Evolutionary conservation across 2,329 filamentous ascomycete species (phyloP), one percentile per base, ranked within the genome.

Genomic region (Ophiostoma ulmi): DNA sequence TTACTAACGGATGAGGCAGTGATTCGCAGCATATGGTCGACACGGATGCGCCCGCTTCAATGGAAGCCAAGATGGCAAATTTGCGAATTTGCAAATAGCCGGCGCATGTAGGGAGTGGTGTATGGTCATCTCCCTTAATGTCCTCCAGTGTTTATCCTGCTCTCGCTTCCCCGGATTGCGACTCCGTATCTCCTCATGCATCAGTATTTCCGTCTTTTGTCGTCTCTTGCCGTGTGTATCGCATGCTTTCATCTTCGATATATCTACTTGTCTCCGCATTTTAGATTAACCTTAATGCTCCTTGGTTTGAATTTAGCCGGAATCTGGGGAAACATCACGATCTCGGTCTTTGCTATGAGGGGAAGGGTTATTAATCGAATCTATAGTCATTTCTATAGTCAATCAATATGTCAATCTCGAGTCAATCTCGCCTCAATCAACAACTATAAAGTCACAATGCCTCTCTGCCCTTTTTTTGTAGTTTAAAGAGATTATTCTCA

Each of bases 51-150:
- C 55, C 55, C 55, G 55, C 55, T 61, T 5, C 55, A 58, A 58
- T 58, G 52, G 58, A 31, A 63, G 58, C 58, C 58, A 63, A 63
- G 26, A 20, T 63, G 58, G 58, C 58, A 63, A 63, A 31, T 36
- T 58, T 58, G 58, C 58, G 36, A 63, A 17, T 36, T 58, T 58
- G 22, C 52, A 58, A 58, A 58, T 58, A 58, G 52, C 52, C 52
- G 52, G 52, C 22, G 14, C 20, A 58, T 58, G 22, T 7, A 58
- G 44, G 44, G 44, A 48, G n/a, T 48, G 8, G n/a, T 20, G 7
- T n/a, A 20, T 20, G 4, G 44, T 3, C 44, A 20, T 48, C 20
- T 48, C 44, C 44, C 44, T 48, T 48, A 48, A 48, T 48, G 5
- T 48, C 44, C 44, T 6, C 44, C 44, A 48, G 44, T 48, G 17